phyloP scores from a whole-genome alignment of 148 eudicot genomes.

The Suaeda aralocaspica region DNA sequence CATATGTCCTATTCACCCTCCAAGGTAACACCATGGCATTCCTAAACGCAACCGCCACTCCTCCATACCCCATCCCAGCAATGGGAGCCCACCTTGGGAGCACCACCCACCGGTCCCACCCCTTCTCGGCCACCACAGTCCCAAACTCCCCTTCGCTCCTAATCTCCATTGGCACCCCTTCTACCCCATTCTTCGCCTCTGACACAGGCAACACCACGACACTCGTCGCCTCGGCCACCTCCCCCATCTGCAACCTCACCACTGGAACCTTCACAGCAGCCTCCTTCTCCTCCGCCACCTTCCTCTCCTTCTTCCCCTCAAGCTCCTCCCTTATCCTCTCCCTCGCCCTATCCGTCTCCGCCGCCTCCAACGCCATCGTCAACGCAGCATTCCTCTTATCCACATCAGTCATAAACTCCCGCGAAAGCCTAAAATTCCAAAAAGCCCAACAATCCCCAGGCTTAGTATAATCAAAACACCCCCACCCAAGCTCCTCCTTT shows the following conservation, averaged over 20 bases:
- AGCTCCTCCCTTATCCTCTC: conserved; percentile 38
- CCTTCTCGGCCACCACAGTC: conserved; percentile 52
- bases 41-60: conserved; percentile 59
- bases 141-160: conserved; percentile 60
- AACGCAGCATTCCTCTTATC: conserved; percentile 36
- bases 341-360: conserved; percentile 47
- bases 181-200: conserved; percentile 47
- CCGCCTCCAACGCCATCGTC: conserved; percentile 48
- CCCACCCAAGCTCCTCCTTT: conserved; percentile 53
- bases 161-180: conserved; percentile 57
- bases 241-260: conserved; percentile 68
- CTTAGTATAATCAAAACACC: conserved; percentile 40
- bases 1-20: conserved; percentile 54
- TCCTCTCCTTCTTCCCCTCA: conserved; percentile 33
- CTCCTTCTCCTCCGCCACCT: conserved; percentile 10
- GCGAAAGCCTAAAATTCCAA: conserved; percentile 57
- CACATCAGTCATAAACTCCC: conserved; percentile 38
- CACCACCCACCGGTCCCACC: conserved; percentile 85
- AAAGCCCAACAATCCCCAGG: conserved; percentile 77
- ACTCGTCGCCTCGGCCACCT: conserved; percentile 61
- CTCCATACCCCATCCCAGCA: conserved; percentile 49
- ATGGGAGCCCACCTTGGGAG: conserved; percentile 78
- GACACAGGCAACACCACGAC: conserved; percentile 76
- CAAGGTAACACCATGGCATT: conserved; percentile 70
- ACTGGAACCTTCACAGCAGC: conserved; percentile 61